These are phyloP conservation scores for Chenopodium suecicum DNA, from an alignment of 148 eudicot genomes.

Conservation along the genomic window DNA sequence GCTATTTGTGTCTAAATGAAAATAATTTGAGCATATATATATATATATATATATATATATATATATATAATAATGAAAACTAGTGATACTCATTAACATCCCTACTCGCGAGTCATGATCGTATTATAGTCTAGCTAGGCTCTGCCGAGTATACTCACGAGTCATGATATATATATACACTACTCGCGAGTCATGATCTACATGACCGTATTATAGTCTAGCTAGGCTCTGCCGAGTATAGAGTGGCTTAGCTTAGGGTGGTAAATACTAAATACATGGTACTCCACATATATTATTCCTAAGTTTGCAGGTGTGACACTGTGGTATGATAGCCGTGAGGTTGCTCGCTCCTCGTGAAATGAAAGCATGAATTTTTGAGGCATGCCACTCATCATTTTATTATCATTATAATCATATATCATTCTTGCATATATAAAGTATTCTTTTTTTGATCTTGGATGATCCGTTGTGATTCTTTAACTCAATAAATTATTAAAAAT, in stretches of 20 bases:
- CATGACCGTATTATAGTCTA: too few species aligned
- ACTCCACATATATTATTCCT: too few species aligned
- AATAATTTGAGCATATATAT: too few species aligned
- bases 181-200: too few species aligned
- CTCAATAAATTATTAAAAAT: background rate
- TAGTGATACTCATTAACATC: too few species aligned
- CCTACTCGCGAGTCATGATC: too few species aligned
- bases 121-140: too few species aligned
- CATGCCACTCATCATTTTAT: slow-evolving; percentile 14
- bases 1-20: too few species aligned
- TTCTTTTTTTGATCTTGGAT: background rate
- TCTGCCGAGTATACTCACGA: background rate
- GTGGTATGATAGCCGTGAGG: background rate
- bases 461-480: background rate
- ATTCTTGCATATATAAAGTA: background rate
- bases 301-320: too few species aligned
- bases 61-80: too few species aligned
- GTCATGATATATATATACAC: too few species aligned
- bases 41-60: too few species aligned
- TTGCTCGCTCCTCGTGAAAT: slow-evolving; percentile 6
- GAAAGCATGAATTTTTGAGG: slow-evolving; percentile 15
- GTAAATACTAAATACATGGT: background rate
- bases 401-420: background rate
- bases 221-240: background rate
- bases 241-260: background rate